Base-by-base conservation (phyloP, 768 basidiomycete species). In the Boletus coccyginus region DNA sequence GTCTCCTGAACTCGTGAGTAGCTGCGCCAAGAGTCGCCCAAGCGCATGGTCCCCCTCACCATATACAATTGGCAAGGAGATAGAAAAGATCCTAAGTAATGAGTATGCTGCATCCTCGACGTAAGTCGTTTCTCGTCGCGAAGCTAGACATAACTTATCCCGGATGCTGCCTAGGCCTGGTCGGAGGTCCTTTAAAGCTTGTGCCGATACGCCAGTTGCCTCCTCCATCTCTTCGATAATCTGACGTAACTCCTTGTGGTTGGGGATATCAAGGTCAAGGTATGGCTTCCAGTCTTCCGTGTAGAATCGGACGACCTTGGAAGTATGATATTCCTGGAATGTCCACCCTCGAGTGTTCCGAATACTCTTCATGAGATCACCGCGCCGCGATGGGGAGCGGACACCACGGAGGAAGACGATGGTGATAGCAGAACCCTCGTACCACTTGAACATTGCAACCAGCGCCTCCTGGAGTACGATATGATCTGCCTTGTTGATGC, bases 41-140 rank as follows among this genome's bases (percentile, higher is more conserved):
- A 58, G 52, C 5, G 59, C 48, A 7, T 32, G 38, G 8, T 52
- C 45, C 2, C 53, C 60, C 1, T 62, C 62, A 0, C 62, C 62
- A 43, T 61, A 62, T n/a, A 58, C 49, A 9, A 50, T 16, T 1
- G 53, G 51, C 24, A 55, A 12, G 4, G 35, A 16, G 10, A 27
- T 3, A 3, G 56, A 49, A n/a, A 62, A 62, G 32, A 62, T 52
- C 17, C 55, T 49, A 0, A 56, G 42, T 8, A 62, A 41, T 7
- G 59, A 62, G 29, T 62, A 62, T 3, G 61, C 52, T 6, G 50
- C 50, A 33, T 62, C 61, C 33, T 62, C 61, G 6, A 54, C 17
- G 7, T 31, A 13, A 0, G 50, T 62, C 11, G 56, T 57, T 7
- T 53, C 16, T 16, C 56, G 55, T 14, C 16, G 17, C 3, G 61